A percentile compares a stretch with the other conserved stretches of the same genome.
phyloP scores from a whole-genome alignment of 257 asterid species.

The Solanum bulbocastanum region DNA sequence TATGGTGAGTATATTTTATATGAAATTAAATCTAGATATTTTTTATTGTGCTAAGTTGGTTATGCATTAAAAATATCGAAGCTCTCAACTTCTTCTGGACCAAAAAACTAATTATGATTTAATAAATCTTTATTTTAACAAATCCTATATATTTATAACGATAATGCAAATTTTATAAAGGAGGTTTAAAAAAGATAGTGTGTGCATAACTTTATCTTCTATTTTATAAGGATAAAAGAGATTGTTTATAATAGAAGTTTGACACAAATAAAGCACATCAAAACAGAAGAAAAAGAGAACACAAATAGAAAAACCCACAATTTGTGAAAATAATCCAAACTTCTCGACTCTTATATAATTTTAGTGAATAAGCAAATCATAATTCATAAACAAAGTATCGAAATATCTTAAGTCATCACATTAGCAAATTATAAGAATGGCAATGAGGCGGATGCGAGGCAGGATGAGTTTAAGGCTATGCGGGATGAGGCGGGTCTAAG shows the following conservation, averaged over 20 bases:
- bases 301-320: neutral
- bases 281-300: neutral
- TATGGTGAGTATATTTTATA: neutral
- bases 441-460: too few relatives aligned
- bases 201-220: too few relatives aligned
- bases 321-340: neutral
- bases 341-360: neutral
- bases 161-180: neutral
- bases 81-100: neutral
- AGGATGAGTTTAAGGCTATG: too few relatives aligned
- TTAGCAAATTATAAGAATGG: too few relatives aligned
- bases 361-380: too few relatives aligned
- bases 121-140: too few relatives aligned
- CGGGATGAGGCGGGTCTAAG: too few relatives aligned
- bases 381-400: too few relatives aligned
- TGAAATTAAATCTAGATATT: neutral
- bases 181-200: too few relatives aligned
- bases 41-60: neutral
- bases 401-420: neutral
- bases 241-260: too few relatives aligned
- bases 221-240: neutral
- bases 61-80: neutral
- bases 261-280: neutral
- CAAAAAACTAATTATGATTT: too few relatives aligned
- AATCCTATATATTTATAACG: too few relatives aligned